phyloP scores from a whole-genome alignment of 257 asterid species.

The Gentiana macrophylla region DNA sequence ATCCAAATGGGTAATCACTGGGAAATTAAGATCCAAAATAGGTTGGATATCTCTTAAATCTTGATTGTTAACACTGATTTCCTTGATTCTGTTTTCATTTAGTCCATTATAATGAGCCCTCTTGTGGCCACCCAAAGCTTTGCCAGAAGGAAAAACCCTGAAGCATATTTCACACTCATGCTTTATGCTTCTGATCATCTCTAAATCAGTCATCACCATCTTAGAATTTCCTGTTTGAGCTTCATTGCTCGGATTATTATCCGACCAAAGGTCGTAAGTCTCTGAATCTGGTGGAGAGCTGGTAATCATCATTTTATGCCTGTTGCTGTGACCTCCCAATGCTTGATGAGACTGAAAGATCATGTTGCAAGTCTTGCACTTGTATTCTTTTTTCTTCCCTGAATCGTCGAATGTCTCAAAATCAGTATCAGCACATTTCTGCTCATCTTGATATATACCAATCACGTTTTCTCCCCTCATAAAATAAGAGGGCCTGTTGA shows the following conservation, averaged over 20 bases:
- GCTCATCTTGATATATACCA: slow-evolving; percentile 4
- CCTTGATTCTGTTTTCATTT: slow-evolving; percentile 23
- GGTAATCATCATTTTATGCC: slow-evolving; percentile 10
- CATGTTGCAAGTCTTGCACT: slow-evolving; percentile 10
- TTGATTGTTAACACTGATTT: slow-evolving; percentile 15
- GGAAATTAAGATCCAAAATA: slow-evolving; percentile 37
- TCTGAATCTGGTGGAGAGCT: slow-evolving; percentile 4
- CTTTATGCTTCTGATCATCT: slow-evolving; percentile 14
- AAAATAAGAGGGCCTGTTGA: background rate
- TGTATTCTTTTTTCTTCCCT: slow-evolving; percentile 13
- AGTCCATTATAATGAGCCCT: slow-evolving; percentile 51
- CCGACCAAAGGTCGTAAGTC: slow-evolving; percentile 7
- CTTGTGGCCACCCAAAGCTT: slow-evolving; percentile 83
- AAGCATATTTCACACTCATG: slow-evolving; percentile 48
- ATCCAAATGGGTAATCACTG: slow-evolving; percentile 14
- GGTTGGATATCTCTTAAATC: slow-evolving; percentile 15
- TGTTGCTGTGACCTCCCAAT: slow-evolving; percentile 14
- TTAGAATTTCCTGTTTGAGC: slow-evolving; percentile 6
- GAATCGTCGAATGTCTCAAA: slow-evolving; percentile 13
- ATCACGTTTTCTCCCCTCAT: slow-evolving; percentile 2
- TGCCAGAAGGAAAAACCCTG: slow-evolving; percentile 63
- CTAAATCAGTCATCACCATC: slow-evolving; percentile 8
- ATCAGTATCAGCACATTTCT: slow-evolving; percentile 12
- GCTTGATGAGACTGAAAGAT: slow-evolving; percentile 13
- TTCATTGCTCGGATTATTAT: slow-evolving; percentile 3